Percentiles rank a stretch among this genome's conserved stretches.
phyloP scores from a whole-genome alignment of 2,329 filamentous ascomycete species.

The Verticillium albo-atrum region DNA sequence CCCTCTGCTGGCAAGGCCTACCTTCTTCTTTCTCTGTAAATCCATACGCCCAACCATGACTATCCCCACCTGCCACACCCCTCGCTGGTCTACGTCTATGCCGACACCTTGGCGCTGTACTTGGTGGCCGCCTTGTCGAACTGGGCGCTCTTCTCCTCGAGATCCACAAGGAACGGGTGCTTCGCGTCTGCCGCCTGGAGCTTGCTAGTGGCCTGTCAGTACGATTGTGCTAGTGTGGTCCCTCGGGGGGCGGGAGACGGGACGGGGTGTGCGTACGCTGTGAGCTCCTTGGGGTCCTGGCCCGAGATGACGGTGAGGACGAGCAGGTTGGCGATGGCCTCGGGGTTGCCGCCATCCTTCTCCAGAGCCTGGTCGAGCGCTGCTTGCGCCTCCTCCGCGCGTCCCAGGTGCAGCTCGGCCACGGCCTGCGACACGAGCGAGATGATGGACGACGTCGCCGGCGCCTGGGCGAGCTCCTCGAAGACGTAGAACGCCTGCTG shows the following conservation, averaged over 20 bases:
- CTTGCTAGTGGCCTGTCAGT: constrained; percentile 30
- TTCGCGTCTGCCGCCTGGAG: constrained; percentile 56
- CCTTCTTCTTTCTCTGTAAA: constrained; percentile 2
- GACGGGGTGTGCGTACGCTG: constrained; percentile 43
- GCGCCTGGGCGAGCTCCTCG: constrained; percentile 88
- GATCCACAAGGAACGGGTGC: constrained; percentile 68
- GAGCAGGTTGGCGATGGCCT: constrained; percentile 77
- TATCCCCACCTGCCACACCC: constrained; percentile 1
- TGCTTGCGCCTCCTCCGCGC: constrained; percentile 82
- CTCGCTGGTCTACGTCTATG: constrained; percentile 17
- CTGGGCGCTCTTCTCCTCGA: constrained; percentile 78
- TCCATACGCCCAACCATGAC: constrained; percentile 13
- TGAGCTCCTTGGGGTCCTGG: constrained; percentile 61
- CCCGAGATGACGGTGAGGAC: constrained; percentile 76
- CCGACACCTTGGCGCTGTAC: constrained; percentile 77
- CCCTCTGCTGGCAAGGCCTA: too few relatives aligned
- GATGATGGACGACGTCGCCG: constrained; percentile 70
- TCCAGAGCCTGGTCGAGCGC: constrained; percentile 77
- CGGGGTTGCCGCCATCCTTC: constrained; percentile 65
- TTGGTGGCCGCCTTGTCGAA: constrained; percentile 86
- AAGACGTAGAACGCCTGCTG: constrained; percentile 97
- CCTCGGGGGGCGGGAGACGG: neutral
- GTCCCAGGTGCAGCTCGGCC: constrained; percentile 84
- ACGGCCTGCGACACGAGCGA: constrained; percentile 85
- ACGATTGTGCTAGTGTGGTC: neutral